These are phyloP conservation scores for Suhomyces terraborum DNA, from an alignment of 1,139 yeast species.

Conservation along the genomic window DNA sequence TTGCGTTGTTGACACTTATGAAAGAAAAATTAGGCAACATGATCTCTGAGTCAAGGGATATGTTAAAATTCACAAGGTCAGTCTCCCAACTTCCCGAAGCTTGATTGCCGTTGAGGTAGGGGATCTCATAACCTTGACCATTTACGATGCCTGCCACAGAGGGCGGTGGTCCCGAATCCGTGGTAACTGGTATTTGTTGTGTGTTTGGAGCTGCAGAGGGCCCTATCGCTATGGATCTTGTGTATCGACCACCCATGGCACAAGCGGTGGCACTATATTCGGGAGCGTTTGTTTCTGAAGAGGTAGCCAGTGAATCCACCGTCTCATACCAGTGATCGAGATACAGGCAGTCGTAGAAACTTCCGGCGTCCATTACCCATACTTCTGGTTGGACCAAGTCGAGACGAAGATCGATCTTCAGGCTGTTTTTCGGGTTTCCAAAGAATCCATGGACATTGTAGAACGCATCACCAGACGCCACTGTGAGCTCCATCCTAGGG, in stretches of 20 bases:
- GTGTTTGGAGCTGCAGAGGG: constrained; percentile 4
- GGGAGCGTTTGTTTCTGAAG: constrained; percentile 20
- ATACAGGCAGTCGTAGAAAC: constrained; percentile 27
- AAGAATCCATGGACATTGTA: constrained; percentile 11
- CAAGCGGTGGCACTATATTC: constrained; percentile 30
- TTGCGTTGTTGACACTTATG: constrained; percentile 27
- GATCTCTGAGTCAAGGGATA: constrained; percentile 11
- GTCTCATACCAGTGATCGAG: constrained; percentile 25
- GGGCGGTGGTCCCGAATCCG: constrained; percentile 12
- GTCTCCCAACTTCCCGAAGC: constrained; percentile 28
- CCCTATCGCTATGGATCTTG: background rate
- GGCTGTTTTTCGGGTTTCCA: constrained; percentile 8
- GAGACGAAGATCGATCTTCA: constrained; percentile 27
- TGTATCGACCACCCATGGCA: constrained; percentile 31
- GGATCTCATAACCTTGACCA: constrained; percentile 25
- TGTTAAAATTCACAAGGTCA: constrained; percentile 4
- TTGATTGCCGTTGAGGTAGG: constrained; percentile 30
- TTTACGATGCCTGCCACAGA: constrained; percentile 10
- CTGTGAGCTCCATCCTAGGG: constrained; percentile 8
- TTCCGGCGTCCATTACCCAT: constrained; percentile 37
- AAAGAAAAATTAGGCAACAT: constrained; percentile 30
- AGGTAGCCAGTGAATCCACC: constrained; percentile 10
- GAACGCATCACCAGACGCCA: constrained; percentile 8
- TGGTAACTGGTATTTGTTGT: no score
- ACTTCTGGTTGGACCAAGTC: constrained; percentile 40